Evolutionary conservation across 2,329 filamentous ascomycete genomes (phyloP), one percentile per base, ranked within the genome.

Genomic region (Trichoderma sp.): DNA sequence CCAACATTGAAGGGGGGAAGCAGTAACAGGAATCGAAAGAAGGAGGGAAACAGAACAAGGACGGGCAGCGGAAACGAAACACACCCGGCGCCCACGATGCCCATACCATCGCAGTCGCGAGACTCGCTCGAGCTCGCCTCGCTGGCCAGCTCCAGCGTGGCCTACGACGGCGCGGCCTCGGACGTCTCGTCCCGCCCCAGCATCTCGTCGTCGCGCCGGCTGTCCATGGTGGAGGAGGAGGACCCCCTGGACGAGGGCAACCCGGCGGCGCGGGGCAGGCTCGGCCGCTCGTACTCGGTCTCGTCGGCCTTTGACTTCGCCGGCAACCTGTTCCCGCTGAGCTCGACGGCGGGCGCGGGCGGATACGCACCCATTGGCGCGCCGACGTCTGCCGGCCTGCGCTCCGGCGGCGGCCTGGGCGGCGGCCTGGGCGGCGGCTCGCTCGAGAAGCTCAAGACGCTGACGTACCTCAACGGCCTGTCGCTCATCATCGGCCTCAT

Each of bases 81-180:
- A 54, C n/a, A 45, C 15, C 44, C 78, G 68, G 72, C 74, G 34
- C 66, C 75, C 76, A 70, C 34, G 34, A 39, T 83, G 82, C 74
- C 77, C 73, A 76, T 80, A 64, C 79, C 79, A 69, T 75, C 78
- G 69, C 78, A 80, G 68, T 77, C 87, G 67, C 91, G 95, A 80
- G 95, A 99, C 83, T 98, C 94, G 54, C 88, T 99, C 74, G 95
- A 99, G 81, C 90, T 99, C 66, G 95, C 93, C 67, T 97, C 93
- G 61, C 88, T 99, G 69, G 95, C 94, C 67, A 96, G 92, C 68
- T 93, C 90, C 44, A 92, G 90, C 71, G 73, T 78, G 50, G 62
- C 71, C 61, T 72, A 77, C 64, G 85, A 85, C 56, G 84, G 84
- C 68, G 86, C 84, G 19, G 83, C 80, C 55, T 84, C 83, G 12